A percentile compares a stretch with the other conserved stretches of the same genome.
Evolutionary conservation across 345 rosid genomes (phyloP).

Genomic region (Aquilaria sinensis): DNA sequence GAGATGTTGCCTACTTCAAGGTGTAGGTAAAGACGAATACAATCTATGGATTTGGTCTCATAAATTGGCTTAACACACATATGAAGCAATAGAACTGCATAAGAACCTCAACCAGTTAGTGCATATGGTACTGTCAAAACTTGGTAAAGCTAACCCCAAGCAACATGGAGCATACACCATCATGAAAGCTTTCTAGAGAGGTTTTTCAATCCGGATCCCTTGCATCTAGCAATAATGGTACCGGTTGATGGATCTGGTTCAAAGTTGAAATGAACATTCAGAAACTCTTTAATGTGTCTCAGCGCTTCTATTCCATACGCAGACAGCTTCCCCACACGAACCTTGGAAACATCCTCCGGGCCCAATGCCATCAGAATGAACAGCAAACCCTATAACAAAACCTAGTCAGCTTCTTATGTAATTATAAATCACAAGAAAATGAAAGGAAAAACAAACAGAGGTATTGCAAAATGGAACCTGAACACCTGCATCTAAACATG

Average conservation of each 20-base stretch:
- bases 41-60: no score
- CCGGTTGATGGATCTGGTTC: conserved; percentile 65
- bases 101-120: no score
- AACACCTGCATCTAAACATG: no score
- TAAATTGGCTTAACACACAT: no score
- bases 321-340: conserved; percentile 79
- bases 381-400: conserved; percentile 51
- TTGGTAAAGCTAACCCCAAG: no score
- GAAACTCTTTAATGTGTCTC: conserved; percentile 61
- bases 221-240: conserved; percentile 67
- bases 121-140: no score
- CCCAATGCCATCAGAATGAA: conserved; percentile 78
- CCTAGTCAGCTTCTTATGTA: neutral
- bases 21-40: no score
- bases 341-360: conserved; percentile 71
- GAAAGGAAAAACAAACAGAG: neutral
- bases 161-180: neutral
- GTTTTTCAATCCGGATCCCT: conserved; percentile 75
- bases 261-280: conserved; percentile 57
- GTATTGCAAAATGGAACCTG: no score
- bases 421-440: neutral
- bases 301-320: conserved; percentile 77
- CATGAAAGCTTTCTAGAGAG: conserved; percentile 69
- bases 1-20: no score
- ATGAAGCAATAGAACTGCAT: no score